Conservation (phyloP, 441 rosid genomes). For the Capsella rubella region DNA sequence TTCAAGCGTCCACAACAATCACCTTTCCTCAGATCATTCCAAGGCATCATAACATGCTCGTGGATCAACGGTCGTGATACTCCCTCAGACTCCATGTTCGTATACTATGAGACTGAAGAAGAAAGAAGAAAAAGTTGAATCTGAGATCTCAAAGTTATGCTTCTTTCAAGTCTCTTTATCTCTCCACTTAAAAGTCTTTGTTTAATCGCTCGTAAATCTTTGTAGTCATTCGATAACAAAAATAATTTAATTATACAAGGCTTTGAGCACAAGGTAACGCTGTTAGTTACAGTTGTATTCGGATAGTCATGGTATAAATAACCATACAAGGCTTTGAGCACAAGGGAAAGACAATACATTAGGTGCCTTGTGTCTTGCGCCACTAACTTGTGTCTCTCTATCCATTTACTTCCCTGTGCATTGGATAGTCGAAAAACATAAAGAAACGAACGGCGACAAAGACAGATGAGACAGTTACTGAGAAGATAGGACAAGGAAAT, state of each 20-base stretch:
- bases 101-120: background rate
- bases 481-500: background rate
- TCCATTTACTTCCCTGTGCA: background rate
- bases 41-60: background rate
- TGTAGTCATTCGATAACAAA: no score
- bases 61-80: background rate
- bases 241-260: no score
- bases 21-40: background rate
- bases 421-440: background rate
- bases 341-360: no score
- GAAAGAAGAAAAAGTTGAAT: background rate
- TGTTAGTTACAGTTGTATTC: no score
- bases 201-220: no score
- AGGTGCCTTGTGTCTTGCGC: background rate
- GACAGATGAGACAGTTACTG: background rate
- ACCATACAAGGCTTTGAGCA: no score
- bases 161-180: no score
- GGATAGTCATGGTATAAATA: background rate
- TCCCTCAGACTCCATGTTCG: background rate
- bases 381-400: conserved; percentile 5
- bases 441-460: background rate
- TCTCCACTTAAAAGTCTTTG: no score
- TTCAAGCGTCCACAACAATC: background rate
- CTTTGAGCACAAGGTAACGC: no score
- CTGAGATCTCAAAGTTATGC: no score